Evolutionary conservation across 805 yeast genomes (phyloP).

Genomic region (Wickerhamiella nectarea): DNA sequence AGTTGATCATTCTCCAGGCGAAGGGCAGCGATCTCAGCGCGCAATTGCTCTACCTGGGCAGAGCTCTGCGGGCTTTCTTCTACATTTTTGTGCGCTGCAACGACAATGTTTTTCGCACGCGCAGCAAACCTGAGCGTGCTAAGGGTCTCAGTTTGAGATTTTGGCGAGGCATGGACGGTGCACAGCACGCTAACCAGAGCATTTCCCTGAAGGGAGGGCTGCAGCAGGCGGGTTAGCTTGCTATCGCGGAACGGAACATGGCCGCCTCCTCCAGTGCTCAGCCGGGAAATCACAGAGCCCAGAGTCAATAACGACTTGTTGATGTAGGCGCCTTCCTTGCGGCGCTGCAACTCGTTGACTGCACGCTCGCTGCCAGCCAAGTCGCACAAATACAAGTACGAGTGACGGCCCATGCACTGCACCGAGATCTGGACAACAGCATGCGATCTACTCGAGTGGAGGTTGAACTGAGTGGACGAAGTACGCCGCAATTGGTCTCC

Average conservation of each 20-base stretch:
- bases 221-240: slow-evolving; percentile 75
- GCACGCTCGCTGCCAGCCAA: slow-evolving; percentile 95
- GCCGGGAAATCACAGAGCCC: slow-evolving; percentile 80
- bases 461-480: slow-evolving; percentile 79
- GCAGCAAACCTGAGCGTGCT: slow-evolving; percentile 88
- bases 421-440: slow-evolving; percentile 68
- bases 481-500: slow-evolving; percentile 73
- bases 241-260: slow-evolving; percentile 93
- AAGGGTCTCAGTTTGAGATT: slow-evolving; percentile 56
- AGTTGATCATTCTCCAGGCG: slow-evolving; percentile 13
- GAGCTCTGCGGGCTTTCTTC: slow-evolving; percentile 37
- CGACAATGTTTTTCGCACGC: slow-evolving; percentile 72
- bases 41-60: slow-evolving; percentile 48
- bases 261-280: slow-evolving; percentile 37
- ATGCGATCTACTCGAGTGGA: slow-evolving; percentile 81
- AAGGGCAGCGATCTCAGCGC: slow-evolving; percentile 34
- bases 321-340: slow-evolving; percentile 88
- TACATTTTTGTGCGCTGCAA: slow-evolving; percentile 42
- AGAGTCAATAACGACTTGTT: slow-evolving; percentile 82
- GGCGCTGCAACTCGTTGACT: slow-evolving; percentile 54
- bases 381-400: slow-evolving; percentile 78
- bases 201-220: slow-evolving; percentile 82
- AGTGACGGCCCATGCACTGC: slow-evolving; percentile 30
- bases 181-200: slow-evolving; percentile 76
- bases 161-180: slow-evolving; percentile 58